Percentiles rank a stretch among this genome's conserved stretches.
These are phyloP conservation scores for Halteria grandinella DNA, from an alignment of 73 alveolate species.

Conservation along the genomic window DNA sequence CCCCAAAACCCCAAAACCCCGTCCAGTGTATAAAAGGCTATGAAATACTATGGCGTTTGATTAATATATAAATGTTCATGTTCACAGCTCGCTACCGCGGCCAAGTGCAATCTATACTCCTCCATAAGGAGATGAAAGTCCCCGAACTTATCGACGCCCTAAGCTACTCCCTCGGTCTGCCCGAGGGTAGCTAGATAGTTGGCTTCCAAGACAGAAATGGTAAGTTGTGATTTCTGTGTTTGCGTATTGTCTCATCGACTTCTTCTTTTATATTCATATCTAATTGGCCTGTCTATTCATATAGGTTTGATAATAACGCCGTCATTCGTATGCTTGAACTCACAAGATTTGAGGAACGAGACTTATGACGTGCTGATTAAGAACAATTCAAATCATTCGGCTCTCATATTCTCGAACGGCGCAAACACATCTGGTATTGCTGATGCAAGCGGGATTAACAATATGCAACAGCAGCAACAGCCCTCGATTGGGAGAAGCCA, in stretches of 20 bases:
- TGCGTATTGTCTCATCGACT: too few species aligned
- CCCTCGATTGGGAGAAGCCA: background rate
- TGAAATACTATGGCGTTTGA: too few species aligned
- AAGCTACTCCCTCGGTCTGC: conserved; percentile 5
- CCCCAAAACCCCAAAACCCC: too few species aligned
- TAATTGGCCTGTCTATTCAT: too few species aligned
- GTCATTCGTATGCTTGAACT: conserved; percentile 11
- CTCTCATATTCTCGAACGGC: background rate
- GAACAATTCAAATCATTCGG: background rate
- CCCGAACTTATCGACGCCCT: conserved; percentile 41
- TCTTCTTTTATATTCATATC: too few species aligned
- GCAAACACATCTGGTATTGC: background rate
- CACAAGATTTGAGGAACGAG: conserved; percentile 42
- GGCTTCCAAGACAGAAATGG: conserved; percentile 48
- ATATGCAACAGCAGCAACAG: background rate
- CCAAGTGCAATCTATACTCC: conserved; percentile 12
- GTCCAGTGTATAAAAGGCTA: too few species aligned
- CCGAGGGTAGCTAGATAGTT: conserved; percentile 20
- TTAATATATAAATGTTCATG: too few species aligned
- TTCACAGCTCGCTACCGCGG: too few species aligned
- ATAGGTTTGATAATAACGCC: conserved; percentile 39
- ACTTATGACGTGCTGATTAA: conserved; percentile 39
- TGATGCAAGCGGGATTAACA: background rate
- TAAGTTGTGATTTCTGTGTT: background rate
- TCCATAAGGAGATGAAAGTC: conserved; percentile 31